Conservation (phyloP, 129 eudicot species). For the Cynara cardunculus region DNA sequence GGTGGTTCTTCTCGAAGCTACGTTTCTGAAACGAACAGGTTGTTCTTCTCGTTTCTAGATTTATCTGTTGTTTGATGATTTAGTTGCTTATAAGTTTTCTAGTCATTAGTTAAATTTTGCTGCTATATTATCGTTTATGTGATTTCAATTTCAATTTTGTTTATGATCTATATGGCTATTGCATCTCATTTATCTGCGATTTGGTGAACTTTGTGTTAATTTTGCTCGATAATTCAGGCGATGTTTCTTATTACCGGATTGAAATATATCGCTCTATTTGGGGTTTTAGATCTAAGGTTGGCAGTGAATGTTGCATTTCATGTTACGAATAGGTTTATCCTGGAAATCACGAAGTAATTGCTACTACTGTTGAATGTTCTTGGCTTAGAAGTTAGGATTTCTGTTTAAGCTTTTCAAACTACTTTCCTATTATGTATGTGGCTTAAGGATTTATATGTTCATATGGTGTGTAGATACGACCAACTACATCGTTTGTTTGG, state of each 20-base stretch:
- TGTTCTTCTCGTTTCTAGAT: neutral
- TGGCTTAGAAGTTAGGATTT: no score
- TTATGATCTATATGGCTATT: neutral
- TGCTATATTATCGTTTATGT: neutral
- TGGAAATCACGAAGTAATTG: neutral
- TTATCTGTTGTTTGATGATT: no score
- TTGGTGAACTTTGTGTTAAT: neutral
- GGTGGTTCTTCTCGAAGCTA: constrained; percentile 61
- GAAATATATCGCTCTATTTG: no score
- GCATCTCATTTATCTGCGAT: neutral
- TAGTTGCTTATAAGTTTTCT: neutral
- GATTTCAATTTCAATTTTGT: neutral
- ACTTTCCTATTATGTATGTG: no score
- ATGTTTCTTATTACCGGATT: no score
- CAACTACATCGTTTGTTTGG: neutral
- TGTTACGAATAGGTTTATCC: neutral
- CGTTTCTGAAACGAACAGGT: constrained; percentile 29
- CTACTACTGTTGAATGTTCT: neutral
- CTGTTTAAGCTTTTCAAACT: no score
- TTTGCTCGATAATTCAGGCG: neutral
- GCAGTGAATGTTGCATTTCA: neutral
- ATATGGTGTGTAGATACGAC: no score
- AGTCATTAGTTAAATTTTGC: neutral
- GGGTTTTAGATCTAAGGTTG: neutral
- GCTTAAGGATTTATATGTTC: no score